Evolutionary conservation across 306 rosid genomes (phyloP).

Genomic region (Cyamopsis tetragonoloba): DNA sequence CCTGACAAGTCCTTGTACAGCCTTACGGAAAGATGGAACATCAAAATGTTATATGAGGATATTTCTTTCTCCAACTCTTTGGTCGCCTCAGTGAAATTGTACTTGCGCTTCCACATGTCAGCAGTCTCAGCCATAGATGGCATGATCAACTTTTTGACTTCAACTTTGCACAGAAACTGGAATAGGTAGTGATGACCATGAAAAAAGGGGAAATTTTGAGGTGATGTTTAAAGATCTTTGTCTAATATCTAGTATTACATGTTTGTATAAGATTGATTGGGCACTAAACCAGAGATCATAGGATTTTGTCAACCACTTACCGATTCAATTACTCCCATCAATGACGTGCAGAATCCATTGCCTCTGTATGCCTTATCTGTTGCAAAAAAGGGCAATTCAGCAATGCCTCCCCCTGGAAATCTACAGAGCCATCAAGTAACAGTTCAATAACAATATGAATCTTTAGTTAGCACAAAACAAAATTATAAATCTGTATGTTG

Average conservation of each 20-base stretch:
- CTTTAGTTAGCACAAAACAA: not conserved
- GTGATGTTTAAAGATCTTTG: not conserved
- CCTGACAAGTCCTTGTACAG: not conserved
- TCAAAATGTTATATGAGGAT: constrained; percentile 25
- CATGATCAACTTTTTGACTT: constrained; percentile 27
- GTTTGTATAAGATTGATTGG: not conserved
- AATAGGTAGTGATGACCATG: not conserved
- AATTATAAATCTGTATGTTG: not conserved
- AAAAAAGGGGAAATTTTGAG: not conserved
- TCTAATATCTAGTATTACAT: no score
- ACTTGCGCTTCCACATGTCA: constrained; percentile 31
- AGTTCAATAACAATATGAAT: not conserved
- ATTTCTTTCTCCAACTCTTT: not conserved
- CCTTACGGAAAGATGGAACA: constrained; percentile 3
- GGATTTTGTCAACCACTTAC: constrained; percentile 21
- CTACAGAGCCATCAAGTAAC: constrained; percentile 17
- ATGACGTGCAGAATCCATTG: constrained; percentile 18
- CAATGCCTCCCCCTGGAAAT: constrained; percentile 26
- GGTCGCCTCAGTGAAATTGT: not conserved
- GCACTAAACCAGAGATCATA: not conserved
- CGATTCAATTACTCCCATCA: constrained; percentile 26
- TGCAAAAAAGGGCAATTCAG: constrained; percentile 40
- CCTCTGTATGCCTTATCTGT: constrained; percentile 16
- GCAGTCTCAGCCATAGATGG: not conserved
- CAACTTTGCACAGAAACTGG: constrained; percentile 22